Base-by-base conservation (phyloP, 352 stramenopile species). In the Plasmopara muralis region DNA sequence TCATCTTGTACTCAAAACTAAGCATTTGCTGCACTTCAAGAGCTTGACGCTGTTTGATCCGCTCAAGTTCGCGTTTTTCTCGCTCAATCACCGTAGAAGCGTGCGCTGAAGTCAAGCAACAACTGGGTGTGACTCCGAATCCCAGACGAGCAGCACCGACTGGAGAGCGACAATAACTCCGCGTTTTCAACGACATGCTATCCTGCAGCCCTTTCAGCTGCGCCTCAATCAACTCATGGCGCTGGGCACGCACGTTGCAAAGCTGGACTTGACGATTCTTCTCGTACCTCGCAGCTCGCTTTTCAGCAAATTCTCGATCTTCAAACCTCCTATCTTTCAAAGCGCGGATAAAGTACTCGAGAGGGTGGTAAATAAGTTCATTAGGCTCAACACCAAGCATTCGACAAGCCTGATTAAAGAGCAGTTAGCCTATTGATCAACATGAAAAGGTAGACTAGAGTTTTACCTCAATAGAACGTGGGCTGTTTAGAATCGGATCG, bases 1-100 rank as follows among this genome's bases (percentile, higher is more conserved):
- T 63, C 68, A 78, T 84, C 28, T 74, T 77, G 28, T 87, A 59
- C 44, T 91, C 81, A 51, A 85, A 86, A 10, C 62, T 56, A 0
- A 89, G 53, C 59, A 89, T 66, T 38, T 89, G 78, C 58, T 92
- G 78, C 69, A 89, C 74, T 35, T 89, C 81, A 1, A 74, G 53
- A 0, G 72, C 60, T 53, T 89, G 82, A 0, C 82, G 82, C 15
- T 71, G 67, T 47, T 76, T 70, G 20, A 92, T 89, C n/a, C 77
- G 70, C 44, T 87, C 77, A 1, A 92, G 53, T 34, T 85, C 73
- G 18, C 63, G 62, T 40, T 84, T 85, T 47, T 93, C 82, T 0
- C 67, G 67, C 46, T 85, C 71, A 15, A 92, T 67, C n/a, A 78
- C 64, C 0, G 66, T 78, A 37, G 68, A 77, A n/a, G 86, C 75